Percentiles rank a stretch among this genome's conserved stretches.
Evolutionary conservation across 495 filamentous ascomycete genomes (phyloP).

Genomic region (Pyrenula massariospora): DNA sequence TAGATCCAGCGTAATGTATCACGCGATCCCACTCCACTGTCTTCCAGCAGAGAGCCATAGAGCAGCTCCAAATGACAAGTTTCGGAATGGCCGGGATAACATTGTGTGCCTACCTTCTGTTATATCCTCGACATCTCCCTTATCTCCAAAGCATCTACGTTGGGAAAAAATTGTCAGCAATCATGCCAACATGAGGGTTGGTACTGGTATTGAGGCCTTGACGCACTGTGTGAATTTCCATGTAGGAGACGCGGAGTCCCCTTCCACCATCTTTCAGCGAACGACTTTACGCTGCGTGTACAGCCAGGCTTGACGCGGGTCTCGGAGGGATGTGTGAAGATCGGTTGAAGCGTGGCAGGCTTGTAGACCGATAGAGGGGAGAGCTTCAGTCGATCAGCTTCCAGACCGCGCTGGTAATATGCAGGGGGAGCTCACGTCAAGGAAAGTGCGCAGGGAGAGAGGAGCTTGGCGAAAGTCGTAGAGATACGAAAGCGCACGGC

Average conservation of each 20-base stretch:
- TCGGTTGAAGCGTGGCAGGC: no score
- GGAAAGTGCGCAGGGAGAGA: background rate
- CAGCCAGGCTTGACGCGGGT: background rate
- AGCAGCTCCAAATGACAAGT: background rate
- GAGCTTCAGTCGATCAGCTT: background rate
- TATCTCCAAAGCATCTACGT: conserved; percentile 93
- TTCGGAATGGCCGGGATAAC: no score
- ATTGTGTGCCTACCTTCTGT: conserved; percentile 72
- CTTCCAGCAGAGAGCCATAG: background rate
- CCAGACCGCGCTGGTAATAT: background rate
- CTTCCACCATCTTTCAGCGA: conserved; percentile 81
- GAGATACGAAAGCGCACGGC: background rate
- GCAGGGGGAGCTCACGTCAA: background rate
- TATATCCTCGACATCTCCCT: conserved; percentile 98
- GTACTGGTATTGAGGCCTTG: conserved; percentile 1
- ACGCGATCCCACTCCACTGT: background rate
- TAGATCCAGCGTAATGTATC: conserved; percentile 9
- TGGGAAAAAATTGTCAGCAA: conserved; percentile 1
- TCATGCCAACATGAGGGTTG: background rate
- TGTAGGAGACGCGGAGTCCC: conserved; percentile 82
- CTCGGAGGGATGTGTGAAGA: no score
- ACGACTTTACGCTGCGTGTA: conserved; percentile 15
- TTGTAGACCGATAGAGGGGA: background rate
- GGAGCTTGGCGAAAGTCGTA: background rate
- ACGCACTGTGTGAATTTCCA: conserved; percentile 99